Conservation (phyloP, 1,284 basidiomycete species). For the Rhodotorula mucilaginosa region DNA sequence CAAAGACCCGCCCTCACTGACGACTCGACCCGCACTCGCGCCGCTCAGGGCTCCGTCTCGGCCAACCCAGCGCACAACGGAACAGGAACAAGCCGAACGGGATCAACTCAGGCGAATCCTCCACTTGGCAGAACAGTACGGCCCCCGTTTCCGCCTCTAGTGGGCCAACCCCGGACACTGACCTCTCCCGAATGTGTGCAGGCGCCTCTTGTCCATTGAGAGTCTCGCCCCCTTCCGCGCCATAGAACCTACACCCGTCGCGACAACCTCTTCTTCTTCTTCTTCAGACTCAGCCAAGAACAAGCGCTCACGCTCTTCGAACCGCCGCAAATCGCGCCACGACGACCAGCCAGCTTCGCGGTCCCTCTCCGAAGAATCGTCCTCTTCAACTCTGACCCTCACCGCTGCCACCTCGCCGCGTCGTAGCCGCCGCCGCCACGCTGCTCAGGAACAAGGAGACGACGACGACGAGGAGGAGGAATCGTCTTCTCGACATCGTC, state of each 20-base stretch:
- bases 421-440: neutral
- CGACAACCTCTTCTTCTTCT: neutral
- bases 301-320: neutral
- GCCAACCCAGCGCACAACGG: neutral
- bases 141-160: neutral
- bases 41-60: neutral
- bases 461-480: neutral
- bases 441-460: neutral
- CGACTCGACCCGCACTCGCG: neutral
- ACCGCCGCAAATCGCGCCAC: neutral
- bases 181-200: neutral
- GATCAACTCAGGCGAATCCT: neutral
- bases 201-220: conserved; percentile 26
- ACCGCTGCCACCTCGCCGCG: neutral
- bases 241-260: neutral
- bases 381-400: conserved; percentile 8
- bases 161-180: too few relatives aligned
- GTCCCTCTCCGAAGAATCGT: neutral
- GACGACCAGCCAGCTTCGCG: neutral
- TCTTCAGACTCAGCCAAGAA: neutral
- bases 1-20: neutral
- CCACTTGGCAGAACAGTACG: conserved; percentile 1
- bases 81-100: neutral
- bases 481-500: neutral
- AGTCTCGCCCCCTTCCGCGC: neutral